Base-by-base conservation (phyloP, 352 stramenopile species). In the Paralagenidium karlingii region DNA sequence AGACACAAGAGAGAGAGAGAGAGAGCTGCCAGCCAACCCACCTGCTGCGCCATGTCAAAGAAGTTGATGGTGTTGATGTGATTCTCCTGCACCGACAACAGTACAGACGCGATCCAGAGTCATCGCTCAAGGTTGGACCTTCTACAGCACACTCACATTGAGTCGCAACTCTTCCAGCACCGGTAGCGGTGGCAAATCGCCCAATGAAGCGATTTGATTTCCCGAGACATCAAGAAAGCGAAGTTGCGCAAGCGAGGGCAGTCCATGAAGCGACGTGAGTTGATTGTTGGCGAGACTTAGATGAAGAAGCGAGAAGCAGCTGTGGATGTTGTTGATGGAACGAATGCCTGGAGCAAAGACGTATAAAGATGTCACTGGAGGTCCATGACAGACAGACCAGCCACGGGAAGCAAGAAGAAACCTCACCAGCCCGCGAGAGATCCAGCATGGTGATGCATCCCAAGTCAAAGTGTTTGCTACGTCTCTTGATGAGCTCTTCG, bases 381-480 rank as follows among this genome's bases (percentile, higher is more conserved):
- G n/a, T n/a, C n/a, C n/a, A n/a, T n/a, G n/a, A n/a, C n/a, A n/a
- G n/a, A n/a, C n/a, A n/a, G n/a, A n/a, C n/a, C n/a, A n/a, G n/a
- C n/a, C n/a, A n/a, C n/a, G n/a, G n/a, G n/a, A n/a, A 36, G 12
- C 6, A 4, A 15, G 18, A 36, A 38, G 39, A 5, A n/a, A 10
- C 15, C 25, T 10, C 20, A 68, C 54, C 52, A 18, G 60, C 59
- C n/a, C 21, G 24, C 0, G 69, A 77, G 31, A 84, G 63, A 33
- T 87, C 68, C 27, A 87, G 46, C 29, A 75, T 47, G 34, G 69
- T 68, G 43, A 87, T 54, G 46, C 75, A 82, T 26, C 42, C 58
- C 13, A 83, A 34, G 40, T 87, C 74, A 43, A 84, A 87, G 51
- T 87, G 74, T 21, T 76, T 76, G 45, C 69, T 84, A 27, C 68